phyloP scores from a whole-genome alignment of 495 filamentous ascomycete genomes.

The Daldinia caldariorum region DNA sequence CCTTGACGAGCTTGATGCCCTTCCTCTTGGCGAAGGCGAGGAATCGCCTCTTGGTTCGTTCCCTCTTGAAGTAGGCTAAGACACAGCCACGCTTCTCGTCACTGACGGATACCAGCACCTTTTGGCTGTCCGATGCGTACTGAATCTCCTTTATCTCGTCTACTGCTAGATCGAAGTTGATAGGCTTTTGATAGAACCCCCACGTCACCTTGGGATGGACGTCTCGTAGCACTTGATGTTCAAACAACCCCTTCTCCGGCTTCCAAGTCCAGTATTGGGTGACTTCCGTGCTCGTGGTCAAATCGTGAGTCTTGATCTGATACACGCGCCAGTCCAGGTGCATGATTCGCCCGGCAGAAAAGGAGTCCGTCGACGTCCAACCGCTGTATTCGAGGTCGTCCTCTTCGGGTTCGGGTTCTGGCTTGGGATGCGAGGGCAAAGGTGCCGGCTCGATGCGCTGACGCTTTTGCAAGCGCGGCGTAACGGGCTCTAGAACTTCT shows the following conservation, averaged over 20 bases:
- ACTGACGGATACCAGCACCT: conserved; percentile 48
- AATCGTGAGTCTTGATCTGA: conserved; percentile 55
- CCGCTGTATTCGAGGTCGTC: conserved; percentile 54
- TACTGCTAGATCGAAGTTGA: conserved; percentile 55
- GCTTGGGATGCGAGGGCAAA: not conserved
- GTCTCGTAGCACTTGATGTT: conserved; percentile 60
- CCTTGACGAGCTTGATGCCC: conserved; percentile 52
- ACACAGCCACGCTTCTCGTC: conserved; percentile 48
- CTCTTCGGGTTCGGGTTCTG: conserved; percentile 36
- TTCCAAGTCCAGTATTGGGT: conserved; percentile 64
- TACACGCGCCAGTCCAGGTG: conserved; percentile 57
- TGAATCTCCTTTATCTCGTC: conserved; percentile 53
- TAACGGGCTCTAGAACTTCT: conserved; percentile 42
- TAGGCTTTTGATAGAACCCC: conserved; percentile 58
- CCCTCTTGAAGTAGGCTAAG: conserved; percentile 57
- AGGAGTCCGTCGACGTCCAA: conserved; percentile 58
- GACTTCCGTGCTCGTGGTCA: conserved; percentile 52
- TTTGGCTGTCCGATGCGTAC: conserved; percentile 46
- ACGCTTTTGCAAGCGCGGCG: conserved; percentile 42
- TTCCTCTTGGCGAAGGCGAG: conserved; percentile 52
- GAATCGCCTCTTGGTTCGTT: conserved; percentile 58
- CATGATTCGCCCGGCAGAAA: conserved; percentile 51
- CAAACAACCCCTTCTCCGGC: conserved; percentile 48
- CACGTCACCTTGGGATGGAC: conserved; percentile 52
- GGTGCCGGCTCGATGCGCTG: conserved; percentile 33